Evolutionary conservation across 148 eudicot genomes (phyloP), one percentile per base, ranked within the genome.

Genomic region (Camellia japonica): DNA sequence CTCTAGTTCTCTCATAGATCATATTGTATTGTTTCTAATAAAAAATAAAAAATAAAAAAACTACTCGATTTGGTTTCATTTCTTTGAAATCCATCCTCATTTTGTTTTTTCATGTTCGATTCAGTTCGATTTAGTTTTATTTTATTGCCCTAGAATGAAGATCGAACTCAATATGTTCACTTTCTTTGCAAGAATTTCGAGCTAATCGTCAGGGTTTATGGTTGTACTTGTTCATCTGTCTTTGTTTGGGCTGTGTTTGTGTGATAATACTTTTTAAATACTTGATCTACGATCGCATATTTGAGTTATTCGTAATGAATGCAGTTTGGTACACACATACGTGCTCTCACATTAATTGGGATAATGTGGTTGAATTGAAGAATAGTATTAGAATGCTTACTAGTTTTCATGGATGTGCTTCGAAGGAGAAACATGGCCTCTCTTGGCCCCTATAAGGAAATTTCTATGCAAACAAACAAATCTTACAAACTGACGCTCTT

Each of bases 321-420:
- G 63, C 63, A 60, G 63, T 60, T 60, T 60, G 63, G 6, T 60
- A 8, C 11, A 12, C 14, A 55, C 1, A 30, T 12, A 9, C 16
- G 3, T 8, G 13, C 14, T 8, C 12, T 10, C 12, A 8, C 14
- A 55, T 19, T 19, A 8, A n/a, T 49, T 3, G 54, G 74, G 62
- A 59, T 14, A 59, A 59, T 59, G n/a, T 59, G 62, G 62, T 59
- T 14, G 62, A 59, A 59, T 59, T 59, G 19, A 59, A n/a, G 74
- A 15, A 71, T 47, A 3, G 10, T 0, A 49, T 49, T 70, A 18
- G 23, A 44, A 44, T 70, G 12, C 30, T 70, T 44, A 9, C 73
- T 69, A 69, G 30, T 69, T 46, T 69, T 44, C 15, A n/a, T 18
- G 68, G 68, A 69, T 44, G 73, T 71, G 11, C 58, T 19, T 71